Evolutionary conservation across 2,329 filamentous ascomycete species (phyloP).

Genomic region (Colletotrichum costaricense): DNA sequence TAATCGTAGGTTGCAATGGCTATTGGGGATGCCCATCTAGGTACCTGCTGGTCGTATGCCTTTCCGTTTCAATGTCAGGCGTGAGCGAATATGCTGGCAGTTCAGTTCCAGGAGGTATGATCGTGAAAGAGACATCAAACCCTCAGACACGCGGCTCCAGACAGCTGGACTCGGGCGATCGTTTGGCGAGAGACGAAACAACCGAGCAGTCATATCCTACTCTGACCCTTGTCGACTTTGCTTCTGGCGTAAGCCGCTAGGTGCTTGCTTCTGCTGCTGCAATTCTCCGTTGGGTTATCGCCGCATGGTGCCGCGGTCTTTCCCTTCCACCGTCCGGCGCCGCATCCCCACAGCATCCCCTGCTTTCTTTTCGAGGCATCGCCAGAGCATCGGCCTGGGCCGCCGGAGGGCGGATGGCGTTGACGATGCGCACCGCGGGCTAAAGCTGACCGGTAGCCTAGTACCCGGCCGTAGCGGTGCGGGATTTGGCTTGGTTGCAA

Average conservation of each 20-base stretch:
- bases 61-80: neutral
- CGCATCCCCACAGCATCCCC: constrained; percentile 8
- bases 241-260: constrained; percentile 6
- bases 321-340: neutral
- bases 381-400: constrained; percentile 22
- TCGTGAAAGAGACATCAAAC: neutral
- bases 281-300: neutral
- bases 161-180: constrained; percentile 3
- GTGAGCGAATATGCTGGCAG: neutral
- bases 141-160: neutral
- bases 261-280: constrained; percentile 5
- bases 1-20: neutral
- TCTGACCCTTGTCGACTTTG: constrained; percentile 2
- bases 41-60: neutral
- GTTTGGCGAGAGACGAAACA: constrained; percentile 7
- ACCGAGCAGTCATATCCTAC: neutral
- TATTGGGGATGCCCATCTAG: neutral
- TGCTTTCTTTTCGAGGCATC: constrained; percentile 20
- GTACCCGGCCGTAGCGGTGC: neutral
- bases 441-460: neutral
- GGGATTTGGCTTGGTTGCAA: neutral
- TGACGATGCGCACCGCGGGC: neutral
- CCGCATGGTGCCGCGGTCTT: constrained; percentile 15
- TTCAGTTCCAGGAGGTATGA: neutral
- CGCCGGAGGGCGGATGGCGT: neutral